Base-by-base conservation (phyloP, 1,139 yeast genomes). In the Lodderomyces jiufengensis region DNA sequence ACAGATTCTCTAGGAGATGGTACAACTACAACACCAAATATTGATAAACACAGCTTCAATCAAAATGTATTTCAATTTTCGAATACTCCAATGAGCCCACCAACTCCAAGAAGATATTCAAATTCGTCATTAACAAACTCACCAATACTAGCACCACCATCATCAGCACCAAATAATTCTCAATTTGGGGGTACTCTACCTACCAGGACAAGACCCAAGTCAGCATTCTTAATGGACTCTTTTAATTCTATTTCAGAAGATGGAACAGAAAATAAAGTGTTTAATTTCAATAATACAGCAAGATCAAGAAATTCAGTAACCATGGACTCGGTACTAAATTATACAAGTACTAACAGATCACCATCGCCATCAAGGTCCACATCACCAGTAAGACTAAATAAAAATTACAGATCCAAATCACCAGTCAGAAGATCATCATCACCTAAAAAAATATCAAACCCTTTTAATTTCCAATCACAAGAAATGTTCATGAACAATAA, bases 401-500 rank as follows among this genome's bases (percentile, higher is more conserved):
- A 60, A 22, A 56, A 56, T 10, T 55, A 56, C 32, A 42, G 69
- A 21, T 49, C 64, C 10, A 60, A 57, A 32, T 64, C 72, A 2
- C 65, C 66, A 7, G 55, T 54, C 1, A 47, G 62, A 32, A 38
- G 61, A 21, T 33, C 38, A 4, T 39, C 50, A 0, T 63, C 71
- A 0, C 69, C 71, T 1, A 42, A 57, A 3, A 67, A 65, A 31
- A 18, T 18, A 5, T 23, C 33, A n/a, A 42, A 50, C 14, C 75
- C 76, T 6, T 70, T 70, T 52, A 70, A 70, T 45, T 70, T 70
- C 52, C 55, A 66, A 48, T 65, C 73, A 4, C 73, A 67, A 42
- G 74, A 67, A 41, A 48, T 66, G 28, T 39, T 50, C 39, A 27
- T 31, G 15, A 52, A 55, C 32, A 44, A 43, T 34, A 59, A 55